Conservation (phyloP, 1,284 basidiomycete species). For the Naganishia liquefaciens region DNA sequence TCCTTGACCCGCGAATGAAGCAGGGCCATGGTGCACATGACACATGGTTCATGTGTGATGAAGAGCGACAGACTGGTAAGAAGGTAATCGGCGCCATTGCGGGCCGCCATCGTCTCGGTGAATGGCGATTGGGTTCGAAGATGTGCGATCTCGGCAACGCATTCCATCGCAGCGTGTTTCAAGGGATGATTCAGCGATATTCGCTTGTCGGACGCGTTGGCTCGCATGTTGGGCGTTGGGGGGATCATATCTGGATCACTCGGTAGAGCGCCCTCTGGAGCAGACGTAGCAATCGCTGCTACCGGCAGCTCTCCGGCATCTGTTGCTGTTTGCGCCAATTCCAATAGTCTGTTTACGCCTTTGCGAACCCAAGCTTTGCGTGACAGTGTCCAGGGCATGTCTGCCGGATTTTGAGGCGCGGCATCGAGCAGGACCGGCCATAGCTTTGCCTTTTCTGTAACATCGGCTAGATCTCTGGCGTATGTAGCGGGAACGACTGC, state of each 20-base stretch:
- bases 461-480: constrained; percentile 69
- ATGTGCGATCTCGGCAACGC: constrained; percentile 62
- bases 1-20: constrained; percentile 86
- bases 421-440: constrained; percentile 84
- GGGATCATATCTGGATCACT: constrained; percentile 58
- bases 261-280: constrained; percentile 57
- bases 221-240: constrained; percentile 50
- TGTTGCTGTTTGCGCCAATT: constrained; percentile 59
- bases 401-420: constrained; percentile 64
- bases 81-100: constrained; percentile 77
- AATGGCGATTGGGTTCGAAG: constrained; percentile 58
- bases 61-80: constrained; percentile 79
- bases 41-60: constrained; percentile 88
- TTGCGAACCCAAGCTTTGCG: constrained; percentile 70
- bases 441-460: constrained; percentile 65
- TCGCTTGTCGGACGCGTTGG: constrained; percentile 67
- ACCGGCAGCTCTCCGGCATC: constrained; percentile 70
- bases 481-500: constrained; percentile 67
- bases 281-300: constrained; percentile 69
- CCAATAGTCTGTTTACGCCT: constrained; percentile 63
- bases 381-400: constrained; percentile 63
- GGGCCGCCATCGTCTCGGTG: constrained; percentile 43
- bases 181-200: constrained; percentile 69
- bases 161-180: constrained; percentile 76
- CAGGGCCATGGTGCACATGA: constrained; percentile 94